Conservation (phyloP, 306 rosid genomes). For the Corylus heterophylla region DNA sequence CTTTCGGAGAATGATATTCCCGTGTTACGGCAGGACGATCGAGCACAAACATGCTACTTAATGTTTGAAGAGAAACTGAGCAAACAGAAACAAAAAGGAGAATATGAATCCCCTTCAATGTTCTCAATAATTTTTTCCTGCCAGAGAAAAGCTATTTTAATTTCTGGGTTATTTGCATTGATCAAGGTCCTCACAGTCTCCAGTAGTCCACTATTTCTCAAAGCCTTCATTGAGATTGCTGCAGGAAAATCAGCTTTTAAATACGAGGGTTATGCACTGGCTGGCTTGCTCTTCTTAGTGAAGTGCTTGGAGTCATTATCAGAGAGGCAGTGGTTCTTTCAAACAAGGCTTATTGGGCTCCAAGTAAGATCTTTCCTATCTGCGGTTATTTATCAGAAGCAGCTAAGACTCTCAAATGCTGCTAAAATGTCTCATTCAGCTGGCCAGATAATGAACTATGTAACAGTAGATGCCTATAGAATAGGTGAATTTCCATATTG, state of each 20-base stretch:
- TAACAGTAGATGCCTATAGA: slow-evolving; percentile 76
- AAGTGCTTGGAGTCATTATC: slow-evolving; percentile 66
- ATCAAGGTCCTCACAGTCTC: slow-evolving; percentile 62
- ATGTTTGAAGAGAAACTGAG: slow-evolving; percentile 39
- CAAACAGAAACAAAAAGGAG: slow-evolving; percentile 32
- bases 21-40: slow-evolving; percentile 18
- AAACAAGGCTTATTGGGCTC: slow-evolving; percentile 57
- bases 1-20: slow-evolving; percentile 26
- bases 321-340: slow-evolving; percentile 81
- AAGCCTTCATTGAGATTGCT: slow-evolving; percentile 68
- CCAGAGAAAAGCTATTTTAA: slow-evolving; percentile 57
- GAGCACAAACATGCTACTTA: slow-evolving; percentile 49
- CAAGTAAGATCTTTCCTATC: slow-evolving; percentile 61
- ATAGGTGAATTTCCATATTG: slow-evolving; percentile 27
- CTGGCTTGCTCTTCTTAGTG: slow-evolving; percentile 50
- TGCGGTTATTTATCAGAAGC: slow-evolving; percentile 62
- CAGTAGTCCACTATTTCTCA: slow-evolving; percentile 71
- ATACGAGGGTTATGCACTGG: slow-evolving; percentile 65
- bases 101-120: slow-evolving; percentile 36
- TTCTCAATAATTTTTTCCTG: slow-evolving; percentile 52
- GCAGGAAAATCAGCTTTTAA: slow-evolving; percentile 65
- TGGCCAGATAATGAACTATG: slow-evolving; percentile 85
- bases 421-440: slow-evolving; percentile 60
- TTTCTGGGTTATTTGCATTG: slow-evolving; percentile 71
- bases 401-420: slow-evolving; percentile 56